Evolutionary conservation across 306 rosid species (phyloP), one percentile per base, ranked within the genome.

Genomic region (Ochetophila trinervis): DNA sequence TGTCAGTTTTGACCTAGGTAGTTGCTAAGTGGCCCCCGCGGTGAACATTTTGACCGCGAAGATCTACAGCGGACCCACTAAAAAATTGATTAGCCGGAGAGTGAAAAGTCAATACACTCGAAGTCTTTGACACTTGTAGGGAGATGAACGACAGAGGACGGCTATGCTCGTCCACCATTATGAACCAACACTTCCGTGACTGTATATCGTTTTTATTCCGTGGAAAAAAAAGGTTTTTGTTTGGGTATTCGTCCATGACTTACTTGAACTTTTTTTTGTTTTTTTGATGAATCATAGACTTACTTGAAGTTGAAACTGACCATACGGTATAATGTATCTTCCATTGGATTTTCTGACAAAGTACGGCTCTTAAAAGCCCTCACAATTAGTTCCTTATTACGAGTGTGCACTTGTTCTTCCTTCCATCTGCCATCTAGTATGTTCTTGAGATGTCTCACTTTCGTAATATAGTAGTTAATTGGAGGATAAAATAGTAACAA

Each of bases 301-400:
- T 60, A 74, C 73, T 73, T 69, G 67, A 68, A 79, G 65, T 58
- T 64, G 63, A 73, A 83, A 68, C 53, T 76, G 89, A 79, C 95
- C 49, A 82, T 64, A 78, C 86, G 78, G 79, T 71, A 78, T 77
- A 67, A 77, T 78, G 81, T 80, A 89, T 86, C 88, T 79, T 77
- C 88, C 86, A 62, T 83, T 94, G 88, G 97, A 94, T 94, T 90
- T 83, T 82, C 90, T 94, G 97, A 86, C 95, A 84, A 67, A 55
- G 10, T 53, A 63, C 73, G 57, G 68, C 44, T 14, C 48, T 48
- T 56, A 65, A 78, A 70, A 75, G 76, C 76, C 83, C 84, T 75
- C 55, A 54, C 66, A 60, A 57, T 36, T 27, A 45, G 62, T 9
- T 47, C 47, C 19, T 83, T 81, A 87, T 86, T 87, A 82, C 94